These are phyloP conservation scores for Magnusiomyces tetraspermus DNA, from an alignment of 1,139 yeast species.

Conservation along the genomic window DNA sequence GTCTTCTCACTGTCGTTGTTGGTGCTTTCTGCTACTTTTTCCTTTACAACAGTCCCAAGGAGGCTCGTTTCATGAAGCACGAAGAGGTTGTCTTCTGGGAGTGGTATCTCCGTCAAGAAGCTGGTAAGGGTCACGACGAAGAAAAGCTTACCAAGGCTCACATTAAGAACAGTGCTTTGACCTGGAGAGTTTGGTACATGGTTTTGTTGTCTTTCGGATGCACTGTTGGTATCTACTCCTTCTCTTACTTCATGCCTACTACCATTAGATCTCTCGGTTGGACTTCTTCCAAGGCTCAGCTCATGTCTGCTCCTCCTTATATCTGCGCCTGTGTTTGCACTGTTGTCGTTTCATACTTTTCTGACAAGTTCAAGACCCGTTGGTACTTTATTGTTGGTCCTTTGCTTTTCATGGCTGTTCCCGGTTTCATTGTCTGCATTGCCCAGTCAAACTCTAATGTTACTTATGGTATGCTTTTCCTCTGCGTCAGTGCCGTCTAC, in stretches of 20 bases:
- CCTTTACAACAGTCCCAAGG: constrained; percentile 43
- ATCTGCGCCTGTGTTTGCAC: constrained; percentile 30
- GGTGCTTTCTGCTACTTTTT: constrained; percentile 44
- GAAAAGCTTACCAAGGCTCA: constrained; percentile 6
- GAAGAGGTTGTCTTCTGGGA: constrained; percentile 37
- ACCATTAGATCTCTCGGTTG: constrained; percentile 29
- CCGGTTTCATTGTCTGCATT: constrained; percentile 7
- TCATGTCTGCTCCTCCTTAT: constrained; percentile 33
- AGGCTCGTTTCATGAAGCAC: constrained; percentile 40
- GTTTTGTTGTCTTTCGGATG: constrained; percentile 13
- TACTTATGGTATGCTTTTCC: constrained; percentile 8
- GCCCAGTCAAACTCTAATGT: constrained; percentile 5
- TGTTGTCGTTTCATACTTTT: constrained; percentile 28
- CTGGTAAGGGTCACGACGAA: constrained; percentile 6
- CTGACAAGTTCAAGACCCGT: constrained; percentile 26
- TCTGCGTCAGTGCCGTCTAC: constrained; percentile 9
- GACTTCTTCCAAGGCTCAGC: constrained; percentile 23
- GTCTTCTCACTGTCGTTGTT: constrained; percentile 49
- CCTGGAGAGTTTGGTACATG: constrained; percentile 17
- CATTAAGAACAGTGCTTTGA: constrained; percentile 10
- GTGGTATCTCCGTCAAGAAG: constrained; percentile 10
- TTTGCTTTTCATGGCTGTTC: constrained; percentile 1
- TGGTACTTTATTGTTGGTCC: constrained; percentile 4
- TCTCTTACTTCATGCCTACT: constrained; percentile 30
- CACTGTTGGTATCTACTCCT: constrained; percentile 19